Evolutionary conservation across 2,329 filamentous ascomycete species (phyloP).

Genomic region (Xylariaceae sp.): DNA sequence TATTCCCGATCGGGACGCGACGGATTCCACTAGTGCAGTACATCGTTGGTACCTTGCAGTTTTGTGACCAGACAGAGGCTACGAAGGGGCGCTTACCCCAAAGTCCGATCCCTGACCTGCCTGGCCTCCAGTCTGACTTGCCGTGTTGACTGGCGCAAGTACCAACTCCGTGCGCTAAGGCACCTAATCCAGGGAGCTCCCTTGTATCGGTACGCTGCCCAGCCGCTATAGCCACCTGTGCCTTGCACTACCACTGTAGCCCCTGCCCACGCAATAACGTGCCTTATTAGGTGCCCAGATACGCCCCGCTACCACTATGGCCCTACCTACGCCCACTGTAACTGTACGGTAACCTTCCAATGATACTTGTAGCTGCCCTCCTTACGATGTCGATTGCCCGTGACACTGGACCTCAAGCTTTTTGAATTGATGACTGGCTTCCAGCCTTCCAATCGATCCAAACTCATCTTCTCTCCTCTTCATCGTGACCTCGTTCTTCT

Average conservation of each 20-base stretch:
- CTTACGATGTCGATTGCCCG: no score
- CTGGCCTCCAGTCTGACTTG: neutral
- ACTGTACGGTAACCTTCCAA: no score
- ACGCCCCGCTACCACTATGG: no score
- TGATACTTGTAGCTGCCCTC: no score
- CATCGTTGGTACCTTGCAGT: neutral
- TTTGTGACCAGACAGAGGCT: neutral
- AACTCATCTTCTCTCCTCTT: neutral
- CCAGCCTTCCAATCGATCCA: neutral
- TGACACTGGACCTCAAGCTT: neutral
- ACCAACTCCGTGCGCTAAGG: neutral
- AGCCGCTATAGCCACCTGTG: no score
- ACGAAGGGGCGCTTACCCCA: neutral
- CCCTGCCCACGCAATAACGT: neutral
- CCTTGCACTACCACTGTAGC: neutral
- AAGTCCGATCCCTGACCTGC: neutral
- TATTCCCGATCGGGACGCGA: neutral
- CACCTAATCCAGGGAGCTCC: neutral
- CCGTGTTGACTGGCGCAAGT: no score
- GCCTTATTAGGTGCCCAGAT: neutral
- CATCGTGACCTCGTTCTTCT: constrained; percentile 1
- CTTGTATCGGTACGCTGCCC: no score
- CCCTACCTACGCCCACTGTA: no score
- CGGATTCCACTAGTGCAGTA: no score
- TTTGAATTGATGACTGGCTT: neutral